These are phyloP conservation scores for Juglanconis oblonga DNA, from an alignment of 2,329 filamentous ascomycete species.

Conservation along the genomic window DNA sequence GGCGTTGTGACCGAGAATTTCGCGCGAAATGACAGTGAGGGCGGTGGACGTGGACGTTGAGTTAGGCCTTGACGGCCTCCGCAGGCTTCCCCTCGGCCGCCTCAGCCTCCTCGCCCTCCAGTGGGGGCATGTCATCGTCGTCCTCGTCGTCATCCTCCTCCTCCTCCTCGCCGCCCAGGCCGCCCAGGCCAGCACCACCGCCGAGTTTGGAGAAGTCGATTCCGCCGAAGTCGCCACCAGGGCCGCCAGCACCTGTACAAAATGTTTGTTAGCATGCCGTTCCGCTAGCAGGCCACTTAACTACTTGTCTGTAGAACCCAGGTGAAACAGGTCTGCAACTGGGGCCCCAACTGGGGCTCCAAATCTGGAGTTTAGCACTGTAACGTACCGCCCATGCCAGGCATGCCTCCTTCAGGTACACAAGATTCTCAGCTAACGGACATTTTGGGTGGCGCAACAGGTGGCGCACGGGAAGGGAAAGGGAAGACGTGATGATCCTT, in stretches of 20 bases:
- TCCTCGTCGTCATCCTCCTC: slow-evolving; percentile 57
- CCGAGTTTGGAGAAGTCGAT: slow-evolving; percentile 94
- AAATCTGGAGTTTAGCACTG: neutral
- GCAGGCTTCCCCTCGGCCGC: slow-evolving; percentile 30
- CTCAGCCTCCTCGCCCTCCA: slow-evolving; percentile 62
- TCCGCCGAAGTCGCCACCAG: slow-evolving; percentile 71
- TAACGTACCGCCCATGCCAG: slow-evolving; percentile 49
- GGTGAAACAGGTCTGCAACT: neutral
- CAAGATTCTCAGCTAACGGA: slow-evolving; percentile 20
- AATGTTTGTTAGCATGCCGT: slow-evolving; percentile 4
- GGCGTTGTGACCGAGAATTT: slow-evolving; percentile 3
- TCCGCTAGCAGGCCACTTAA: neutral
- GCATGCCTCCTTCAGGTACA: slow-evolving; percentile 47
- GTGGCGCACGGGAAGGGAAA: neutral
- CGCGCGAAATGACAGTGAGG: neutral
- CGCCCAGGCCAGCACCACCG: slow-evolving; percentile 50
- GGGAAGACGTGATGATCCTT: neutral
- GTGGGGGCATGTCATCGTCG: slow-evolving; percentile 81
- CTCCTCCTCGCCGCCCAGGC: slow-evolving; percentile 44
- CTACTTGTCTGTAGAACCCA: neutral
- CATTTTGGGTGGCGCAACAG: neutral
- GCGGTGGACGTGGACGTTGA: neutral
- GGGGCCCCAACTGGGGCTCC: neutral
- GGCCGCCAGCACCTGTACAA: slow-evolving; percentile 4
- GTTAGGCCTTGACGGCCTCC: slow-evolving; percentile 35